Conservation (phyloP, 2,329 filamentous ascomycete species). For the Hypoxylon sp. region DNA sequence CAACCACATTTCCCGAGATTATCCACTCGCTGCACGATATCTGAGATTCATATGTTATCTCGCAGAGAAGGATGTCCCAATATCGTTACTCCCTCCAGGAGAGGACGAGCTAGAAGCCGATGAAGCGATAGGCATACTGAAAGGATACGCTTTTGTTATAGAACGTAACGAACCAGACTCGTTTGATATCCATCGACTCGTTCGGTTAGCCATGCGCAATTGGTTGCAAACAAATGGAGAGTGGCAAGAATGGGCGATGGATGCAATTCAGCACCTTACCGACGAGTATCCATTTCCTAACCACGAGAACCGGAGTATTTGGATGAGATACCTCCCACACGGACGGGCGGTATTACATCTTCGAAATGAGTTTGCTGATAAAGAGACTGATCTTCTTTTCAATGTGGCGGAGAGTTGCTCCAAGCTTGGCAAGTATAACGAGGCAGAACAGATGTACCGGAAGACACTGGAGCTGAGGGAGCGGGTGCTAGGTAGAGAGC, state of each 20-base stretch:
- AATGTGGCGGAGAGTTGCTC: neutral
- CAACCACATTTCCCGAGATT: slow-evolving; percentile 39
- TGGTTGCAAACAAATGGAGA: slow-evolving; percentile 12
- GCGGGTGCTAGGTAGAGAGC: neutral
- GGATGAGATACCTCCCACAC: slow-evolving; percentile 17
- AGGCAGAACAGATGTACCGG: slow-evolving; percentile 7
- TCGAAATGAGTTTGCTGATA: neutral
- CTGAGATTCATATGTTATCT: slow-evolving; percentile 42
- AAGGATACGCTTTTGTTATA: slow-evolving; percentile 42
- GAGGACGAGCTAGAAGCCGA: neutral
- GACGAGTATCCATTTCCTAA: neutral
- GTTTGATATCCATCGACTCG: slow-evolving; percentile 40
- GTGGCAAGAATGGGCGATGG: slow-evolving; percentile 3
- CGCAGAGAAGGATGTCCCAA: slow-evolving; percentile 32
- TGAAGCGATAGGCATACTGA: slow-evolving; percentile 19
- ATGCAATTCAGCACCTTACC: neutral
- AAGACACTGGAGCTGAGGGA: slow-evolving; percentile 5
- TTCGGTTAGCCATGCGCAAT: slow-evolving; percentile 22
- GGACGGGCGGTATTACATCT: neutral
- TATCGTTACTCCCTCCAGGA: slow-evolving; percentile 2
- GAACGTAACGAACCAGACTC: slow-evolving; percentile 25
- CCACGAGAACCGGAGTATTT: neutral
- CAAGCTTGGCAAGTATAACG: neutral
- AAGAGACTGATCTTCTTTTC: neutral
- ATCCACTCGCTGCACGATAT: slow-evolving; percentile 41